Percentiles rank a stretch among this genome's conserved stretches.
These are phyloP conservation scores for Marasmius sp. DNA, from an alignment of 1,284 basidiomycete genomes.

Conservation along the genomic window DNA sequence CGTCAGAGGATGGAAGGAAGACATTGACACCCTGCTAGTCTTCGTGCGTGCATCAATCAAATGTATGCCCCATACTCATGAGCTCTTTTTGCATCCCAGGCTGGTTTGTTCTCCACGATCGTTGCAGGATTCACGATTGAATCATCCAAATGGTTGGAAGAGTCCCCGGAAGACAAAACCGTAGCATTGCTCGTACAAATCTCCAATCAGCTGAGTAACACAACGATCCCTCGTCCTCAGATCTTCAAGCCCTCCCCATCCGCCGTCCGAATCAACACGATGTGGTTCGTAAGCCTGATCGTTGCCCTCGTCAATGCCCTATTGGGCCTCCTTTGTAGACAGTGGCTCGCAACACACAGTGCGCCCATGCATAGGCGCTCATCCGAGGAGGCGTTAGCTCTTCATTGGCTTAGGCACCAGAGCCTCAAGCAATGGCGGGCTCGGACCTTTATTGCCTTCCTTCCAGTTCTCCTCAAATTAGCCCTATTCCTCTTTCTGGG, in stretches of 20 bases:
- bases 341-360: slow-evolving; percentile 9
- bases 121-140: slow-evolving; percentile 7
- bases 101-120: slow-evolving; percentile 3
- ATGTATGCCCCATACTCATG: background rate
- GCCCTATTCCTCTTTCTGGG: slow-evolving; percentile 5
- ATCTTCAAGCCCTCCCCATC: background rate
- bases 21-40: background rate
- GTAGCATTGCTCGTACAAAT: slow-evolving; percentile 1
- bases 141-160: slow-evolving; percentile 3
- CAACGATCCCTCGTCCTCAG: background rate
- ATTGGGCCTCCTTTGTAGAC: slow-evolving; percentile 9
- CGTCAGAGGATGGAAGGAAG: too few species aligned
- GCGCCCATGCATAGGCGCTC: background rate
- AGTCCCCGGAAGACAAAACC: background rate
- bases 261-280: slow-evolving; percentile 1
- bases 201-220: background rate
- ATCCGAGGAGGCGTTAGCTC: background rate
- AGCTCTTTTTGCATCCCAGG: background rate
- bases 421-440: background rate
- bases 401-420: background rate
- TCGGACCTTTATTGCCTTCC: background rate
- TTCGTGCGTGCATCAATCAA: background rate
- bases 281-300: slow-evolving; percentile 10
- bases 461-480: slow-evolving; percentile 3
- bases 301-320: slow-evolving; percentile 3